Base-by-base conservation (phyloP, 768 basidiomycete species). In the Rhodotorula paludigena region DNA sequence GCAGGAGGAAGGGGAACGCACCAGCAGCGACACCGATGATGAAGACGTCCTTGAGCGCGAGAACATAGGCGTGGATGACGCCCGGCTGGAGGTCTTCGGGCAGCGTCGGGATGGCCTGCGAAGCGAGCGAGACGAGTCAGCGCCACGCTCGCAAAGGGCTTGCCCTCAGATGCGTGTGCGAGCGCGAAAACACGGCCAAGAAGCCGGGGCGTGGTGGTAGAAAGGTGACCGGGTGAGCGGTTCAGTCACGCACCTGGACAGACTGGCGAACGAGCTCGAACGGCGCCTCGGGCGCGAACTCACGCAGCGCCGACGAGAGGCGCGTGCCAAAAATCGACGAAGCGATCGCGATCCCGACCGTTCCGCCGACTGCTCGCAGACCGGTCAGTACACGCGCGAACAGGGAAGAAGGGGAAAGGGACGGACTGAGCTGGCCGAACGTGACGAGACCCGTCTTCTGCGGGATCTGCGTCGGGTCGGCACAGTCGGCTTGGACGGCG, bases 401-500 rank as follows among this genome's bases (percentile, higher is more conserved):
- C 36, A 23, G 1, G 33, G 0, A 5, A 4, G 25, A 20, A 30
- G 28, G 9, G 35, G 18, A 23, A 1, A 32, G 12, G 36, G 1
- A 48, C 67, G 11, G 20, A 68, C 63, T 57, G 42, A 68, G 57
- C 57, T 78, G 77, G 18, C 56, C 62, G 75, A 81, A 81, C 25
- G 78, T 75, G 44, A 75, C 77, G 23, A 78, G 54, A 15, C 77
- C 78, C 11, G 79, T 80, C 21, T 77, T 75, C 42, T 78, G 75
- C 5, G 80, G 76, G 57, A 81, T 76, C 53, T 76, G 71, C 2
- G 76, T 75, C 38, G 74, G 69, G 49, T 74, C 66, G 28, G 73
- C 74, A 52, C 78, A 76, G 45, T 80, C 80, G 33, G 78, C 79
- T 57, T 81, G 81, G 15, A 80, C 78, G 11, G 79, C 77, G 45